Base-by-base conservation (phyloP, 306 rosid species). In the Astragalus membranaceus region DNA sequence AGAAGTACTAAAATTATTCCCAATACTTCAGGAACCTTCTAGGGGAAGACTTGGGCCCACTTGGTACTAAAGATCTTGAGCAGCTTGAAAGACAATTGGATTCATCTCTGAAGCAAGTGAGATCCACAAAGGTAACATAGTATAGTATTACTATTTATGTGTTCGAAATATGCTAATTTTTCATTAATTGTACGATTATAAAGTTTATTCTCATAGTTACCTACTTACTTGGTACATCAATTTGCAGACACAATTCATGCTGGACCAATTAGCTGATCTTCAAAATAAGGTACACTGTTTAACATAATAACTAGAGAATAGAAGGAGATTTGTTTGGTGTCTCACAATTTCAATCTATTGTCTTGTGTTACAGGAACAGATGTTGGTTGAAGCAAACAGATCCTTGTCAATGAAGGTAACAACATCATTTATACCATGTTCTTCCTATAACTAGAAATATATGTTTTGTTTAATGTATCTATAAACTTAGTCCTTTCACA, bases 51-150 rank as follows among this genome's bases (percentile, higher is more conserved):
- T 63, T 94, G 77, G 97, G 97, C 17, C 97, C 92, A 12, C 69
- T 94, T 35, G 82, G 81, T 82, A 76, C 96, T 39, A 91, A 87
- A 71, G 99, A 94, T 50, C 96, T 94, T 43, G 99, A 94, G 82
- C 96, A 91, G 89, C 93, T 94, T 72, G 99, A 94, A 83, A 75
- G 92, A 62, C 99, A 94, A 80, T 82, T 94, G 29, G 99, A 91
- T 73, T 75, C 91, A 53, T 88, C 99, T 63, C 83, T 94, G 71
- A 94, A 91, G 85, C 92, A 83, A 78, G 97, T 91, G 33, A 84
- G 96, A 63, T 88, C 95, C 41, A 88, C 92, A n/a, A 91, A 81
- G 99, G 99, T 91, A 86, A 41, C 12, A 11, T 10, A 12, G 9
- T 33, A 3, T 20, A 20, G 23, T 20, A 20, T 20, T 20, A 20